Evolutionary conservation across 495 filamentous ascomycete genomes (phyloP).

Genomic region (Daldinia decipiens): DNA sequence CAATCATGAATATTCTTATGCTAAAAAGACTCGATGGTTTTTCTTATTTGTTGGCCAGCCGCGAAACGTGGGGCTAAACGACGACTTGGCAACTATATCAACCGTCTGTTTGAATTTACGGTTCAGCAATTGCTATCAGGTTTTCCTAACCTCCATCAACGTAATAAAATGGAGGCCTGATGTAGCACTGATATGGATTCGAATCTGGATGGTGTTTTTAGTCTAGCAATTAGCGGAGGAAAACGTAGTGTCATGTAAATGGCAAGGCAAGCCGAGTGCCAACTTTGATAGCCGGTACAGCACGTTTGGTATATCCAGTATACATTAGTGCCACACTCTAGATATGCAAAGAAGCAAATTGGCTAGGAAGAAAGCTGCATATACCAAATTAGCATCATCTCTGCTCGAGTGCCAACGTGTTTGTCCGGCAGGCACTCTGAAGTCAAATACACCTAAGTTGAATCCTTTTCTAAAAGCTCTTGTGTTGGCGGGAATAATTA

Average conservation of each 20-base stretch:
- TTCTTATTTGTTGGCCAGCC: constrained; percentile 17
- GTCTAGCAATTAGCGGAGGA: constrained; percentile 10
- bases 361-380: neutral
- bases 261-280: constrained; percentile 2
- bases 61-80: constrained; percentile 22
- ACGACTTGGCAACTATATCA: constrained; percentile 12
- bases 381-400: neutral
- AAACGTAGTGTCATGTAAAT: constrained; percentile 29
- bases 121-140: constrained; percentile 3
- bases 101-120: constrained; percentile 15
- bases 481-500: constrained; percentile 21
- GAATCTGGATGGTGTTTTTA: constrained; percentile 2
- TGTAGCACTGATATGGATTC: constrained; percentile 10
- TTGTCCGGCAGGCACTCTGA: neutral
- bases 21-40: constrained; percentile 3
- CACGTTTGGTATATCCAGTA: neutral
- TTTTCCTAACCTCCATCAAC: constrained; percentile 7
- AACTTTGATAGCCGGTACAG: neutral
- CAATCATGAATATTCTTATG: constrained; percentile 9
- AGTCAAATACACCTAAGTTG: neutral
- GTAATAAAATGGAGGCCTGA: constrained; percentile 17
- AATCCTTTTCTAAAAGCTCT: neutral
- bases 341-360: neutral
- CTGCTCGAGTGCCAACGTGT: neutral
- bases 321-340: neutral